A percentile compares a stretch with the other conserved stretches of the same genome.
Conservation (phyloP, 2,329 filamentous ascomycete genomes). For the Ramichloridium luteum region DNA sequence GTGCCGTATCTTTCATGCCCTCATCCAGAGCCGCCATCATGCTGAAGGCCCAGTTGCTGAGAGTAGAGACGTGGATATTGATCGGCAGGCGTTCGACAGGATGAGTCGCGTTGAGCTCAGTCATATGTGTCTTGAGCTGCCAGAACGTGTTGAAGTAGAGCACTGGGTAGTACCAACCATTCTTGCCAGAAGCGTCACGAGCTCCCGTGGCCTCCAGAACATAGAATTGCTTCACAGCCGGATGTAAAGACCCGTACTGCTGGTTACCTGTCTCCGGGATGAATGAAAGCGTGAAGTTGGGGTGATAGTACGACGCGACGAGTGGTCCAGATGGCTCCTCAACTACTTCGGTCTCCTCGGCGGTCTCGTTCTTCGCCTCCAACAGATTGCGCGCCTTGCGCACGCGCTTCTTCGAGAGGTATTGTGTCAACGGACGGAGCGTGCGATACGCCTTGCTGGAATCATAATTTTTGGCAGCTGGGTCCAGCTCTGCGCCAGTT, state of each 20-base stretch:
- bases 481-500: constrained; percentile 64
- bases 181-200: constrained; percentile 70
- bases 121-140: constrained; percentile 90
- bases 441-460: constrained; percentile 69
- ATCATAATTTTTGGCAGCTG: constrained; percentile 59
- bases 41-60: constrained; percentile 80
- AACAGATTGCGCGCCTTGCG: constrained; percentile 80
- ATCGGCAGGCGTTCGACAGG: constrained; percentile 74
- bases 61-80: constrained; percentile 70
- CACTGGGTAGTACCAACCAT: constrained; percentile 88
- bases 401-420: constrained; percentile 81
- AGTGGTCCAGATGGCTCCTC: constrained; percentile 49
- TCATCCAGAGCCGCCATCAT: constrained; percentile 75
- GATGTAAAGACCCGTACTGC: constrained; percentile 54
- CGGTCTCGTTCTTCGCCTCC: constrained; percentile 33
- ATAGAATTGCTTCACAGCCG: constrained; percentile 64
- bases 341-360: constrained; percentile 33
- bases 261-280: constrained; percentile 67
- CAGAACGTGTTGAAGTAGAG: constrained; percentile 94
- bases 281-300: constrained; percentile 82
- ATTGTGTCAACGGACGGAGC: constrained; percentile 72
- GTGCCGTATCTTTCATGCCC: constrained; percentile 70
- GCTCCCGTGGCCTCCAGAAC: constrained; percentile 68
- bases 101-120: constrained; percentile 78
- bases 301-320: constrained; percentile 81